These are phyloP conservation scores for Sedum album DNA, from an alignment of 164 flowering plant species.

Conservation along the genomic window DNA sequence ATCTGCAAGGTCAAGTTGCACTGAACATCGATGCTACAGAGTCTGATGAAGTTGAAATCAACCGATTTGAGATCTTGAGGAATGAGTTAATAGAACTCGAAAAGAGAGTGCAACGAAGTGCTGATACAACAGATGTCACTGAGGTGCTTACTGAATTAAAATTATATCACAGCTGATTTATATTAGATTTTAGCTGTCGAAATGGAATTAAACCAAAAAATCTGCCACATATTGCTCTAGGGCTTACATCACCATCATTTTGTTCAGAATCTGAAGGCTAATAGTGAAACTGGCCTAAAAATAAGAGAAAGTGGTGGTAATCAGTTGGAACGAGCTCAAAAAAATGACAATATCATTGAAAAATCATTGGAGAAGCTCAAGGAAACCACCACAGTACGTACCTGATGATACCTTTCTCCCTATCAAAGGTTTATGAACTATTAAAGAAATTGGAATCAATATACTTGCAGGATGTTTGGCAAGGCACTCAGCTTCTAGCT, in stretches of 20 bases:
- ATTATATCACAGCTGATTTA: neutral
- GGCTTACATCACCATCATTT: neutral
- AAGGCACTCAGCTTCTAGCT: constrained; percentile 95
- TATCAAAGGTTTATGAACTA: neutral
- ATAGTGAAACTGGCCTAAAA: constrained; percentile 19
- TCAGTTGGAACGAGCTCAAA: constrained; percentile 37
- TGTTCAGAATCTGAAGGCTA: constrained; percentile 31
- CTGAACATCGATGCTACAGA: constrained; percentile 18
- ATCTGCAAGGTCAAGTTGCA: constrained; percentile 17
- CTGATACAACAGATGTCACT: constrained; percentile 42
- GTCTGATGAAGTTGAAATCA: constrained; percentile 54
- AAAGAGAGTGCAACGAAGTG: constrained; percentile 76
- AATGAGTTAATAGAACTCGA: constrained; percentile 84
- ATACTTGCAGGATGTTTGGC: constrained; percentile 75
- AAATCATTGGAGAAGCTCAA: constrained; percentile 77
- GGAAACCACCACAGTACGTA: constrained; percentile 66
- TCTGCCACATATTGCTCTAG: neutral
- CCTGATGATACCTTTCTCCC: neutral
- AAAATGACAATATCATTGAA: constrained; percentile 52
- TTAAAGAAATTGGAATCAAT: neutral
- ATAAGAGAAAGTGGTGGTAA: constrained; percentile 16
- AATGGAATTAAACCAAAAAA: neutral
- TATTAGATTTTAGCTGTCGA: neutral
- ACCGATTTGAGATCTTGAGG: constrained; percentile 72
- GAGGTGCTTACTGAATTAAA: constrained; percentile 38